These are phyloP conservation scores for Sanghuangporus weigelae DNA, from an alignment of 1,284 basidiomycete genomes.

Conservation along the genomic window DNA sequence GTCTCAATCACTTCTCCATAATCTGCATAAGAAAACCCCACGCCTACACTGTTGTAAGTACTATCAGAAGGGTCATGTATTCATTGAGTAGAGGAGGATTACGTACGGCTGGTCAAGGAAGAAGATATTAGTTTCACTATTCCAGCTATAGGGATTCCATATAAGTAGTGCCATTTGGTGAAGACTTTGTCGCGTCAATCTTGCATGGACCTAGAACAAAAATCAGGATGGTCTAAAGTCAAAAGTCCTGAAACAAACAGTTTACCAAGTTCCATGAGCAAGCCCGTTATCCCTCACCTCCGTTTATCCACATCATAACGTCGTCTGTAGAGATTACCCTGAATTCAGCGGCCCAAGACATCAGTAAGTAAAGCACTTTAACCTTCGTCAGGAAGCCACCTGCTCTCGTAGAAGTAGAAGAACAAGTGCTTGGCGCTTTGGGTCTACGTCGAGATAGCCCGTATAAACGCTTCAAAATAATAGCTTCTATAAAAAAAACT, in stretches of 20 bases:
- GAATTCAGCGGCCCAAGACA: neutral
- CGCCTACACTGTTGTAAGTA: conserved; percentile 43
- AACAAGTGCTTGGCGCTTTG: conserved; percentile 61
- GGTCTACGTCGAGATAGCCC: conserved; percentile 58
- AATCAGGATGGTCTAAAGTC: neutral
- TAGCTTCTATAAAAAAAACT: neutral
- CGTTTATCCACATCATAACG: conserved; percentile 71
- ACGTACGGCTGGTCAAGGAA: conserved; percentile 59
- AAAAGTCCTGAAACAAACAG: neutral
- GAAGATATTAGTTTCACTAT: conserved; percentile 60
- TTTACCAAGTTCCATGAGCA: conserved; percentile 63
- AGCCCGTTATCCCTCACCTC: conserved; percentile 44
- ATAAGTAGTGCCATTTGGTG: conserved; percentile 41
- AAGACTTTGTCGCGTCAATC: conserved; percentile 18
- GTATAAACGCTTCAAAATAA: conserved; percentile 42
- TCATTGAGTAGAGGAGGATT: neutral
- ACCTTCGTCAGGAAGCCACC: conserved; percentile 55
- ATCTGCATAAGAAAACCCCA: conserved; percentile 61
- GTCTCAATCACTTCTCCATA: conserved; percentile 53
- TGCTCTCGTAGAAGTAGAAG: conserved; percentile 84
- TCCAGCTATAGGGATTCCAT: conserved; percentile 65
- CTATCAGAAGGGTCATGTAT: neutral
- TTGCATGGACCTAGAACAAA: conserved; percentile 19
- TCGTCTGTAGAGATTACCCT: conserved; percentile 39
- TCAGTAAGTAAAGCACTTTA: neutral